Percentiles rank a stretch among this genome's conserved stretches.
phyloP scores from a whole-genome alignment of 768 basidiomycete genomes.

The Obba rivulosa region DNA sequence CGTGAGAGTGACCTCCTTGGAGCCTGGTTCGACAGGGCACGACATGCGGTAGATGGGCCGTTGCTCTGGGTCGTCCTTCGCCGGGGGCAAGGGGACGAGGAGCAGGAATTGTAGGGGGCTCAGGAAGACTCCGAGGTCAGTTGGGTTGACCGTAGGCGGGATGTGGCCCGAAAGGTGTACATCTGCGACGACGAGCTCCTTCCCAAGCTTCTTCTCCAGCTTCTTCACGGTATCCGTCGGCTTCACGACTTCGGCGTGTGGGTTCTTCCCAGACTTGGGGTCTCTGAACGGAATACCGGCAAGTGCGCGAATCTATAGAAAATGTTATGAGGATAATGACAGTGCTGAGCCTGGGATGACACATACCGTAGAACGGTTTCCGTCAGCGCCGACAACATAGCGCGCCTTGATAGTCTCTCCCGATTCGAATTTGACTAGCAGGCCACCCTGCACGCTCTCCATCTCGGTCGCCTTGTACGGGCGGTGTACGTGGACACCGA shows the following conservation, averaged over 20 bases:
- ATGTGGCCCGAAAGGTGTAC: constrained; percentile 29
- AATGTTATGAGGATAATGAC: not conserved
- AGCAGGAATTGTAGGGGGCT: constrained; percentile 29
- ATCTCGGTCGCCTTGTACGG: constrained; percentile 38
- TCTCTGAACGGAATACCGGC: constrained; percentile 40
- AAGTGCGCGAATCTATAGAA: constrained; percentile 35
- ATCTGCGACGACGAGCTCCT: constrained; percentile 38
- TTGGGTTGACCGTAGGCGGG: constrained; percentile 18
- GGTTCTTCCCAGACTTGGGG: constrained; percentile 27
- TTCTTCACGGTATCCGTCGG: constrained; percentile 24
- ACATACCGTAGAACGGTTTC: constrained; percentile 39
- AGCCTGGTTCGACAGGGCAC: constrained; percentile 28
- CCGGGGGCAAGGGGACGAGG: constrained; percentile 30
- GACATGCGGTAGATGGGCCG: constrained; percentile 34
- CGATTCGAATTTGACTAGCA: constrained; percentile 35
- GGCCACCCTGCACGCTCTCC: constrained; percentile 23
- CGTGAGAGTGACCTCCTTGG: constrained; percentile 10
- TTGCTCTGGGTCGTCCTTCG: constrained; percentile 12
- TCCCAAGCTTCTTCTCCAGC: too few species aligned
- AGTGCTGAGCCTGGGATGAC: not conserved
- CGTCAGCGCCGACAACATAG: constrained; percentile 50
- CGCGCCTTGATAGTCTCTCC: constrained; percentile 38
- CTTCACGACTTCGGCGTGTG: constrained; percentile 20
- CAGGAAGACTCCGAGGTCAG: constrained; percentile 20
- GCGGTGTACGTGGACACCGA: constrained; percentile 30